Evolutionary conservation across 2,329 filamentous ascomycete species (phyloP), one percentile per base, ranked within the genome.

Genomic region (Microthyrium microscopicum): DNA sequence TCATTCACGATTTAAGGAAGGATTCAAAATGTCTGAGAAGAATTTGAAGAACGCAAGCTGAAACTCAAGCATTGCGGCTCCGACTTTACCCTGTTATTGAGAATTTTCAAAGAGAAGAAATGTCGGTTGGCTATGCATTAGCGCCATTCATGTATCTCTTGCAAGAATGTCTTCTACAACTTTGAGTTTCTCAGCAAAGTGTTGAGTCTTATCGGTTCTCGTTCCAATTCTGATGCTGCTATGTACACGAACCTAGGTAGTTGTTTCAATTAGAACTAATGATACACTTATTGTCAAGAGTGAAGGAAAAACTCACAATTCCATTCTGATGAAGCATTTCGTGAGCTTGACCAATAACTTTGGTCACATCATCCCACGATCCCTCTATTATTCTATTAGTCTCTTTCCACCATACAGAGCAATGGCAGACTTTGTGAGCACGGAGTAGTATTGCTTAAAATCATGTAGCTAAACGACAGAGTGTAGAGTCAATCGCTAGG

Each of bases 361-460:
- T 64, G 67, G 92, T 84, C 38, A 92, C 84, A 20, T 79, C 71
- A 42, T 91, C 80, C 87, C 89, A 95, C 26, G 73, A 68, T 3
- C 87, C 89, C 61, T 95, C 87, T 92, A 44, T 40, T 21, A 16
- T 17, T 26, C 12, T 29, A 22, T 42, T 33, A 42, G 40, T 16
- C 6, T 26, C 9, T 15, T 5, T 20, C 13, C 29, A 13, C 20
- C 8, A 9, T 16, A 20, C 11, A 26, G 19, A 21, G 29, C 29
- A 17, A n/a, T n/a, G n/a, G 27, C 28, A 20, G 26, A 7, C 26
- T 20, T 20, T 34, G 13, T 12, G 17, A 21, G 19, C 33, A 24
- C 26, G 12, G 15, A 22, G 18, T n/a, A 17, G 12, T 16, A 20
- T 8, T 13, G 13, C 19, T n/a, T 27, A 8, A 17, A 34, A 20